Evolutionary conservation across 176 grass and related monocot species (phyloP).

Genomic region (Lolium perenne): DNA sequence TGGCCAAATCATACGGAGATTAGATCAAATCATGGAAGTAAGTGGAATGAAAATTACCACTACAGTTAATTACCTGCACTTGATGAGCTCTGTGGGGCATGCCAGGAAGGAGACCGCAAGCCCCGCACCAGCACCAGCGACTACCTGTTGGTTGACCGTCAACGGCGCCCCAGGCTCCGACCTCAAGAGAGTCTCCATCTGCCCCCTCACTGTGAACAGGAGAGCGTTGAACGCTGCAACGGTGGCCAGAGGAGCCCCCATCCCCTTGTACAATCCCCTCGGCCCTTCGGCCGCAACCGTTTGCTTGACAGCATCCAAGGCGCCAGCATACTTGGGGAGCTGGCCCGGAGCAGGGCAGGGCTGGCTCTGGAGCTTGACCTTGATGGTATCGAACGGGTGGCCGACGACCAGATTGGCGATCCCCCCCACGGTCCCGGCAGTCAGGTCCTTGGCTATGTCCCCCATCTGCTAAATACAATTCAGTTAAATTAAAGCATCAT

Average conservation of each 20-base stretch:
- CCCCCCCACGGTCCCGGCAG: slow-evolving; percentile 73
- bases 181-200: slow-evolving; percentile 78
- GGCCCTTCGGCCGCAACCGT: slow-evolving; percentile 77
- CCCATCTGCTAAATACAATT: slow-evolving; percentile 54
- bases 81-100: slow-evolving; percentile 91
- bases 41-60: background rate
- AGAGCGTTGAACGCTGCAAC: slow-evolving; percentile 89
- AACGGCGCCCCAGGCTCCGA: slow-evolving; percentile 56
- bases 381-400: slow-evolving; percentile 95
- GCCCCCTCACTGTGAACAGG: slow-evolving; percentile 82
- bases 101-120: slow-evolving; percentile 81
- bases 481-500: background rate
- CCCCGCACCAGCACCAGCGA: slow-evolving; percentile 77
- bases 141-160: slow-evolving; percentile 74
- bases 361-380: slow-evolving; percentile 97
- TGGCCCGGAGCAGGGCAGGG: slow-evolving; percentile 71
- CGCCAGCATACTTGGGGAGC: slow-evolving; percentile 74
- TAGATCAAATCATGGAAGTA: background rate
- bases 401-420: slow-evolving; percentile 76
- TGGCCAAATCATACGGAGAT: background rate
- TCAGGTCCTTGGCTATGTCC: slow-evolving; percentile 82
- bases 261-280: slow-evolving; percentile 86
- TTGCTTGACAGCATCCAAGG: slow-evolving; percentile 88
- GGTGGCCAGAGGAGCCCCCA: slow-evolving; percentile 90
- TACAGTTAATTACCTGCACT: slow-evolving; percentile 76